Percentiles rank a stretch among this genome's conserved stretches.
These are phyloP conservation scores for Sporisorium scitamineum DNA, from an alignment of 1,284 basidiomycete species.

Conservation along the genomic window DNA sequence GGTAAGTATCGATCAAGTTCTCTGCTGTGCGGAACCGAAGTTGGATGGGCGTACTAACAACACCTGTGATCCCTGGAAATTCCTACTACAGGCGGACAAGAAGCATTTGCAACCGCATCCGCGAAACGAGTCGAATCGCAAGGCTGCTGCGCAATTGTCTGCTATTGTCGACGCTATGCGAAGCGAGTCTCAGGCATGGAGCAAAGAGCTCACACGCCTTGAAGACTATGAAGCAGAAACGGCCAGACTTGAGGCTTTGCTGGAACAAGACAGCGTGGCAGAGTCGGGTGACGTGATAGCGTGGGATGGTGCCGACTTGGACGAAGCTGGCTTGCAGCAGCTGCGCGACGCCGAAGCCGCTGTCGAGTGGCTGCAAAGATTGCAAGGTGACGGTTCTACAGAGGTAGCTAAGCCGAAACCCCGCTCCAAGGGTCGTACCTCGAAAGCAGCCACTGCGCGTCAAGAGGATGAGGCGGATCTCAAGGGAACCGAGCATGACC, in stretches of 20 bases:
- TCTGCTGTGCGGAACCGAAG: not conserved
- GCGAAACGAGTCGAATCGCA: conserved; percentile 54
- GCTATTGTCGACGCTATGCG: conserved; percentile 50
- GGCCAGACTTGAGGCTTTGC: conserved; percentile 31
- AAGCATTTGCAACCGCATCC: conserved; percentile 53
- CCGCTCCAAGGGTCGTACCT: conserved; percentile 24
- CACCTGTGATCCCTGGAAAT: not conserved
- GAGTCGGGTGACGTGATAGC: conserved; percentile 44
- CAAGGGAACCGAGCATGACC: conserved; percentile 55
- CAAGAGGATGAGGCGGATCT: conserved; percentile 20
- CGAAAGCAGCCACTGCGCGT: conserved; percentile 31
- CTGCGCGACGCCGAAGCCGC: conserved; percentile 45
- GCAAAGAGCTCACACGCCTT: conserved; percentile 43
- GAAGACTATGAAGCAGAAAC: conserved; percentile 52
- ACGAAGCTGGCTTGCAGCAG: conserved; percentile 41
- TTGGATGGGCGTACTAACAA: not conserved
- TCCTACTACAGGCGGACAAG: conserved; percentile 9
- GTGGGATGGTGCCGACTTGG: conserved; percentile 40
- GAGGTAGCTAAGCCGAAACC: conserved; percentile 28
- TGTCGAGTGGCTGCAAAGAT: conserved; percentile 26
- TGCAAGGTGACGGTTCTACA: conserved; percentile 12
- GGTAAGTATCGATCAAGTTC: conserved; percentile 2
- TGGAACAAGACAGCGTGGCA: conserved; percentile 19
- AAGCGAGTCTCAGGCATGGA: conserved; percentile 53
- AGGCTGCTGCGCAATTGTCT: conserved; percentile 46